Evolutionary conservation across 352 stramenopile genomes (phyloP).

Genomic region (Plasmopara halstedii): DNA sequence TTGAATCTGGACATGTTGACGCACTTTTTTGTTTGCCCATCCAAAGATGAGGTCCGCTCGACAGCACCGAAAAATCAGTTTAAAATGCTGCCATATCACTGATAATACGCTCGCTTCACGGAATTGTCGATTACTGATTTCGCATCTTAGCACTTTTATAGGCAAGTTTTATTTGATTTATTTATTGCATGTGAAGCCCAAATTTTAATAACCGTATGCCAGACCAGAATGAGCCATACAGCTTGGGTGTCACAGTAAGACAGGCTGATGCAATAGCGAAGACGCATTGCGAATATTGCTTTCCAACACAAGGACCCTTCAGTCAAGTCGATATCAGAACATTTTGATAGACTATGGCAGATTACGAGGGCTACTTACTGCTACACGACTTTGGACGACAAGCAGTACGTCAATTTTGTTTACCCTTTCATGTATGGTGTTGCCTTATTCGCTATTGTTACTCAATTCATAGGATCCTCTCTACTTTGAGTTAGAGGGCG

Average conservation of each 20-base stretch:
- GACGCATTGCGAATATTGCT: constrained; percentile 11
- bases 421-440: background rate
- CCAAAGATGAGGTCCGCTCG: too few relatives aligned
- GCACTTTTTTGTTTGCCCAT: too few relatives aligned
- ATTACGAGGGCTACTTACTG: constrained; percentile 76
- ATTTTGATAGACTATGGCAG: constrained; percentile 34
- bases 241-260: background rate
- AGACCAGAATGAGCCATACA: background rate
- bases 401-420: constrained; percentile 16
- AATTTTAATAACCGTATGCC: background rate
- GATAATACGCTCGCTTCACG: too few relatives aligned
- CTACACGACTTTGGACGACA: constrained; percentile 49
- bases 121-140: too few relatives aligned
- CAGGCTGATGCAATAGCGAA: constrained; percentile 10
- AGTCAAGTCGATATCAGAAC: background rate
- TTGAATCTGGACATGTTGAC: too few relatives aligned
- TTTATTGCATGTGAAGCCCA: too few relatives aligned
- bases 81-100: too few relatives aligned
- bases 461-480: constrained; percentile 44
- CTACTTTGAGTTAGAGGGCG: constrained; percentile 68
- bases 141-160: too few relatives aligned
- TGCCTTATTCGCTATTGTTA: background rate
- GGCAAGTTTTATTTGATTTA: too few relatives aligned
- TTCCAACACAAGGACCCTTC: background rate
- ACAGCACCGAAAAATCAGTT: too few relatives aligned